Percentiles rank a stretch among this genome's conserved stretches.
phyloP scores from a whole-genome alignment of 1,284 basidiomycete genomes.

The Naganishia liquefaciens region DNA sequence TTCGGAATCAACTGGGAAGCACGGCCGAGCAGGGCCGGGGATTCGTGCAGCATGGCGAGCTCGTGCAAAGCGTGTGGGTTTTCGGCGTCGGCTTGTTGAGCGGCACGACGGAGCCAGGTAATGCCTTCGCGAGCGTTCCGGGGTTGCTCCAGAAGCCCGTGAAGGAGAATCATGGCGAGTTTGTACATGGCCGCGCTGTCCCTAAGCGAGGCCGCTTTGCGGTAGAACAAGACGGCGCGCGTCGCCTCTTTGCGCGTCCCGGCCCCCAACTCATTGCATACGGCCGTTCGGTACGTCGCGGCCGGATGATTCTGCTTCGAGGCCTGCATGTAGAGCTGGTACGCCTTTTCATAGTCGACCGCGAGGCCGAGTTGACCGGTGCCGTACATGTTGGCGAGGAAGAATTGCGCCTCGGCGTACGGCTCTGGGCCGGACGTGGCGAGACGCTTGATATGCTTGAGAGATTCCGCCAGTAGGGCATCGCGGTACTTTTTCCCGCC shows the following conservation, averaged over 20 bases:
- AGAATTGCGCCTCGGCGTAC: constrained; percentile 98
- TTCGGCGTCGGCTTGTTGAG: constrained; percentile 95
- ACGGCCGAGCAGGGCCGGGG: constrained; percentile 44
- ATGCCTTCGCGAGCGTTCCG: constrained; percentile 88
- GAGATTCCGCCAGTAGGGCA: constrained; percentile 77
- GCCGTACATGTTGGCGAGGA: constrained; percentile 95
- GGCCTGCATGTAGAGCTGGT: constrained; percentile 96
- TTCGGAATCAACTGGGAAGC: constrained; percentile 42
- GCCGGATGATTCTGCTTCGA: constrained; percentile 95
- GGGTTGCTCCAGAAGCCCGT: constrained; percentile 79
- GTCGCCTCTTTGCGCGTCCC: constrained; percentile 88
- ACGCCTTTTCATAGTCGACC: constrained; percentile 96
- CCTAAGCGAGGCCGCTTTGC: constrained; percentile 91
- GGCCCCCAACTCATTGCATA: constrained; percentile 99
- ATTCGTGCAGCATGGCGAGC: constrained; percentile 88
- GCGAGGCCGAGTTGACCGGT: constrained; percentile 90
- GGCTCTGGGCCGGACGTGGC: constrained; percentile 61
- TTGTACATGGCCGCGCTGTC: constrained; percentile 99
- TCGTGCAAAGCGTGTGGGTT: constrained; percentile 98
- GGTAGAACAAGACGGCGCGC: constrained; percentile 91
- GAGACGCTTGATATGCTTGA: constrained; percentile 88
- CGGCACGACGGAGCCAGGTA: constrained; percentile 91
- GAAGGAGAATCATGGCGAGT: constrained; percentile 89
- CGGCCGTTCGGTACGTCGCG: constrained; percentile 94
- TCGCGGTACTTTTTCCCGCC: constrained; percentile 81